A percentile compares a stretch with the other conserved stretches of the same genome.
phyloP scores from a whole-genome alignment of 2,329 filamentous ascomycete genomes.

The Tolypocladium pustulatum region DNA sequence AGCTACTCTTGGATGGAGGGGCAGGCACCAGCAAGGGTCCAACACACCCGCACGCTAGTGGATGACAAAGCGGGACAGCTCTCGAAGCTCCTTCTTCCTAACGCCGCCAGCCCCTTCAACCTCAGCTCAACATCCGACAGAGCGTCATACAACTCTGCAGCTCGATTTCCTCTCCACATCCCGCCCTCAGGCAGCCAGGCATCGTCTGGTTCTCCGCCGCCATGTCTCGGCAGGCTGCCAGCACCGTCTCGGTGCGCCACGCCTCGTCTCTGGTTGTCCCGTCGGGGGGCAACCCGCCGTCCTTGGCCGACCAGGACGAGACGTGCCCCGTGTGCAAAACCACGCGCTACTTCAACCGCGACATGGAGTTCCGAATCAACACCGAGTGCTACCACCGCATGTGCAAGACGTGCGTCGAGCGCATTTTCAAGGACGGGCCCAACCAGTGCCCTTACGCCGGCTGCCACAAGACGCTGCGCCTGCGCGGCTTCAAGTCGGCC shows the following conservation, averaged over 20 bases:
- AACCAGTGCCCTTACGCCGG: constrained; percentile 86
- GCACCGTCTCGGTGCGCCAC: constrained; percentile 19
- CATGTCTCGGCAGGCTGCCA: constrained; percentile 17
- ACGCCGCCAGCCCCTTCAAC: background rate
- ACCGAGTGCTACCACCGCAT: constrained; percentile 99
- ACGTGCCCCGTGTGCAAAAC: constrained; percentile 97
- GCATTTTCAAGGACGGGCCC: constrained; percentile 85
- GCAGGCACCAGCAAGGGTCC: background rate
- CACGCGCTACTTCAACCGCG: constrained; percentile 84
- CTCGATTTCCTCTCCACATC: background rate
- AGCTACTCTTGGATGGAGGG: background rate
- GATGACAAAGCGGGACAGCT: background rate
- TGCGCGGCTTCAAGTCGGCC: constrained; percentile 72
- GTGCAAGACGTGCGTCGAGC: constrained; percentile 92
- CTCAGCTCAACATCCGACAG: background rate
- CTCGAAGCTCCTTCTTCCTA: background rate
- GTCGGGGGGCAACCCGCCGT: constrained; percentile 5
- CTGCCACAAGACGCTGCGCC: constrained; percentile 77
- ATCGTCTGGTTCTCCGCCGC: background rate
- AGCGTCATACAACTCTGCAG: background rate
- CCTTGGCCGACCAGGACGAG: constrained; percentile 38
- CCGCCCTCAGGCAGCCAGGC: background rate
- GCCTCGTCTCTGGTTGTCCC: constrained; percentile 1
- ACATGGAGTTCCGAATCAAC: constrained; percentile 93
- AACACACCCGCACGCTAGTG: background rate